These are phyloP conservation scores for Phlyctochytrium arcticum DNA, from an alignment of 192 early-diverging fungal species.

Conservation along the genomic window DNA sequence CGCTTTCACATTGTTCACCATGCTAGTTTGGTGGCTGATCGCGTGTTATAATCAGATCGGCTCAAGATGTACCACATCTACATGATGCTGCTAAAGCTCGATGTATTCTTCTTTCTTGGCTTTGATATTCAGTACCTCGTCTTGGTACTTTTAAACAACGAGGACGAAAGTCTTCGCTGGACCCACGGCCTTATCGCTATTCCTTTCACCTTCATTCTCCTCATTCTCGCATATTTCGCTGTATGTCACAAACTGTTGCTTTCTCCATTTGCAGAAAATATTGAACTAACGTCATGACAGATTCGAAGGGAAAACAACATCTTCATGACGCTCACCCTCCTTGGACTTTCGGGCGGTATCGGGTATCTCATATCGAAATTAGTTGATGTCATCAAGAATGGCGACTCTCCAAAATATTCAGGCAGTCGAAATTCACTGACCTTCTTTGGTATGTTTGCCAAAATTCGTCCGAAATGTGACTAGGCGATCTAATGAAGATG, in stretches of 20 bases:
- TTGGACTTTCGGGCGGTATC: constrained; percentile 56
- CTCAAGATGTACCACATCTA: constrained; percentile 71
- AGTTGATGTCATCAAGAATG: constrained; percentile 50
- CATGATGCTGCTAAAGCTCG: constrained; percentile 73
- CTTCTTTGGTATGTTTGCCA: constrained; percentile 63
- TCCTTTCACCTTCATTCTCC: constrained; percentile 53
- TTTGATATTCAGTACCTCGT: constrained; percentile 68
- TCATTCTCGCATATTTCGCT: constrained; percentile 63
- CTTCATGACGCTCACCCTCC: constrained; percentile 57
- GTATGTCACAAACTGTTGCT: no score
- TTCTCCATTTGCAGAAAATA: no score
- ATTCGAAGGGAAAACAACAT: constrained; percentile 58
- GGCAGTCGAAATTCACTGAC: constrained; percentile 60
- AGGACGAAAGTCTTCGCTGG: constrained; percentile 31
- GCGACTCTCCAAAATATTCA: constrained; percentile 38
- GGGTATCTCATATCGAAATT: constrained; percentile 69
- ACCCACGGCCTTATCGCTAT: constrained; percentile 52
- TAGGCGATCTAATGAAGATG: constrained; percentile 19
- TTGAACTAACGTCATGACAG: no score
- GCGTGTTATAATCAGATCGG: constrained; percentile 34
- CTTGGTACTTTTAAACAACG: constrained; percentile 39
- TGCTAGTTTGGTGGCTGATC: background rate
- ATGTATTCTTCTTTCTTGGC: constrained; percentile 77
- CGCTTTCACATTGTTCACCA: no score
- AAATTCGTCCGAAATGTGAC: no score